Conservation (phyloP, 116 monocot genomes). For the Dioscorea cayenensis region DNA sequence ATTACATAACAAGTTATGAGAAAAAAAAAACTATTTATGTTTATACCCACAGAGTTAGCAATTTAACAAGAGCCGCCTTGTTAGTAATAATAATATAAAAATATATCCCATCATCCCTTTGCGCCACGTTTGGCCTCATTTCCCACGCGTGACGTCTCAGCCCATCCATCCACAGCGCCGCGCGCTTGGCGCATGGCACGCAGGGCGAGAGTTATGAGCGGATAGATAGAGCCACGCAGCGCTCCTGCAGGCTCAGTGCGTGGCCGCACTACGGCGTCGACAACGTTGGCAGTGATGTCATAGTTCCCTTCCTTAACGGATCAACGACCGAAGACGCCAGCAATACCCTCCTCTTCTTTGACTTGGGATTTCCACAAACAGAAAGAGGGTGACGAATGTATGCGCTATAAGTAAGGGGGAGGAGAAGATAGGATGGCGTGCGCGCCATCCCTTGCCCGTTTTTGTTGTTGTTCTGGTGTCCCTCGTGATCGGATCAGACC, state of each 20-base stretch:
- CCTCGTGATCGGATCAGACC: background rate
- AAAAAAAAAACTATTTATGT: no score
- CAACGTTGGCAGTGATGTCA: slow-evolving; percentile 3
- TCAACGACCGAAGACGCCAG: background rate
- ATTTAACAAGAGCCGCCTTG: no score
- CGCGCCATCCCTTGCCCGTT: background rate
- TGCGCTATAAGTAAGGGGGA: background rate
- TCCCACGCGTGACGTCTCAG: no score
- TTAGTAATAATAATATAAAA: no score
- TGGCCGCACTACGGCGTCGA: no score
- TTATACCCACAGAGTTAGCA: no score
- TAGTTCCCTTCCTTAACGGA: background rate
- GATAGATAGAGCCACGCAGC: background rate
- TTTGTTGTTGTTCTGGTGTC: background rate
- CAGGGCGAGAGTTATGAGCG: no score
- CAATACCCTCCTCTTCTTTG: background rate
- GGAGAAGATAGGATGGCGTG: slow-evolving; percentile 4
- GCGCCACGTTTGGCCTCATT: no score
- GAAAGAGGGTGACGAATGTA: background rate
- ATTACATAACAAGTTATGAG: no score
- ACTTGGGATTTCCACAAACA: background rate
- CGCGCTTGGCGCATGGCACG: no score
- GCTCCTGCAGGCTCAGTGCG: background rate
- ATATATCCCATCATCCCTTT: no score
- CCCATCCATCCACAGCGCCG: no score